Percentiles rank a stretch among this genome's conserved stretches.
phyloP scores from a whole-genome alignment of 257 asterid genomes.

The Penstemon davidsonii region DNA sequence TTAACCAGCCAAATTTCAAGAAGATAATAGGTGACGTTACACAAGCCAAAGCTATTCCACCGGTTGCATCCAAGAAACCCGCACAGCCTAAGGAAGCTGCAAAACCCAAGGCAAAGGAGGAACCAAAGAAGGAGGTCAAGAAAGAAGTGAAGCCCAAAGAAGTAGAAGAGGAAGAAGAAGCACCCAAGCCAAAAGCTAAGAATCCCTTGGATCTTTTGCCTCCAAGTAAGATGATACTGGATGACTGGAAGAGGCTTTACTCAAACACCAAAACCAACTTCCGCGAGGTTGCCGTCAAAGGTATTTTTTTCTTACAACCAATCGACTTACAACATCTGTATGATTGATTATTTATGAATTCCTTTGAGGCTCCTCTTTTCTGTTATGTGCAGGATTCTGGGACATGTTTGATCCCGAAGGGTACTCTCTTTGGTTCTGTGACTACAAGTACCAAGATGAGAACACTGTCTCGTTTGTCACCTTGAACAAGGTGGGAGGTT shows the following conservation, averaged over 20 bases:
- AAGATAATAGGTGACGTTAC: slow-evolving; percentile 58
- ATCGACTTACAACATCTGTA: background rate
- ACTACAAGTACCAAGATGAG: slow-evolving; percentile 90
- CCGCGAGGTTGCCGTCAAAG: slow-evolving; percentile 93
- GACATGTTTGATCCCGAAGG: slow-evolving; percentile 97
- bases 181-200: slow-evolving; percentile 90
- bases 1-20: slow-evolving; percentile 66
- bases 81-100: slow-evolving; percentile 50
- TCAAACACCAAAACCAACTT: slow-evolving; percentile 93
- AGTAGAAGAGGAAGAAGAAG: slow-evolving; percentile 54
- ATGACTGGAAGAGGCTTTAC: slow-evolving; percentile 98
- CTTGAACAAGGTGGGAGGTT: slow-evolving; percentile 89
- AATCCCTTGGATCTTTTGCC: slow-evolving; percentile 95
- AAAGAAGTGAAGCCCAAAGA: slow-evolving; percentile 53
- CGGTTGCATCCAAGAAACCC: slow-evolving; percentile 61
- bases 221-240: slow-evolving; percentile 83
- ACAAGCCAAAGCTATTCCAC: slow-evolving; percentile 60
- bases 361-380: background rate
- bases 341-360: background rate
- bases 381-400: slow-evolving; percentile 70
- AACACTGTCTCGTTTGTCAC: slow-evolving; percentile 87
- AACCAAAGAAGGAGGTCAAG: slow-evolving; percentile 60
- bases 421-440: slow-evolving; percentile 95
- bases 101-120: slow-evolving; percentile 66
- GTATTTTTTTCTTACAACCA: slow-evolving; percentile 32